Base-by-base conservation (phyloP, 2,329 filamentous ascomycete species). In the Orbilia blumenaviensis region DNA sequence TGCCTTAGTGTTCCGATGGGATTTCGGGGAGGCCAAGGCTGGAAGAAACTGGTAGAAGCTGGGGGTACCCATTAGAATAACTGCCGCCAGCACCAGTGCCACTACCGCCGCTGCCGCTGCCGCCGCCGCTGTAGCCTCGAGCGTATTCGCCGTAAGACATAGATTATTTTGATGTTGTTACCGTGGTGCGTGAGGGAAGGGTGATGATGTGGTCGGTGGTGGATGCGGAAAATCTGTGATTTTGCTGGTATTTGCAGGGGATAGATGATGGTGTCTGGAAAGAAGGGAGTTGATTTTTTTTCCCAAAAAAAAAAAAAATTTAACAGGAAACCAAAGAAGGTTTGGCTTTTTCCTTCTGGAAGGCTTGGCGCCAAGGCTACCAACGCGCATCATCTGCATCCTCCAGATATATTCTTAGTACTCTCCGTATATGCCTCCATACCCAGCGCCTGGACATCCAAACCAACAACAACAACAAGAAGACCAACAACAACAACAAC, bases 61-160 rank as follows among this genome's bases (percentile, higher is more conserved):
- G 12, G 16, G 25, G 14, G 14, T 61, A 76, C 72, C 72, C 72
- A 10, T 76, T 76, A 21, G 72, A 76, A 46, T 64, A 61, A 27
- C 71, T 63, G 29, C 56, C 29, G 38, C 63, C 38, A 18, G 27
- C 34, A 7, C 42, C 18, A 29, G 25, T 18, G 60, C 58, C n/a
- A n/a, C n/a, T 36, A 41, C 48, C 29, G 23, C 64, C 48, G 29
- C 63, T 38, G 23, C 60, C 52, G 9, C 72, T 44, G 32, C 58
- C 50, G 32, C 64, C 72, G 16, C 64, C 60, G n/a, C n/a, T n/a
- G 50, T 76, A 76, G 32, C 60, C 63, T 63, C 72, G 64, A 25
- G 64, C 42, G 42, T 76, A 69, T 48, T 76, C 72, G 41, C 72
- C 64, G 72, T 76, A 76, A 61, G 72, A 76, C 72, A 76, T 76